Conservation (phyloP, 768 basidiomycete genomes). For the Leccinum barrowsii region DNA sequence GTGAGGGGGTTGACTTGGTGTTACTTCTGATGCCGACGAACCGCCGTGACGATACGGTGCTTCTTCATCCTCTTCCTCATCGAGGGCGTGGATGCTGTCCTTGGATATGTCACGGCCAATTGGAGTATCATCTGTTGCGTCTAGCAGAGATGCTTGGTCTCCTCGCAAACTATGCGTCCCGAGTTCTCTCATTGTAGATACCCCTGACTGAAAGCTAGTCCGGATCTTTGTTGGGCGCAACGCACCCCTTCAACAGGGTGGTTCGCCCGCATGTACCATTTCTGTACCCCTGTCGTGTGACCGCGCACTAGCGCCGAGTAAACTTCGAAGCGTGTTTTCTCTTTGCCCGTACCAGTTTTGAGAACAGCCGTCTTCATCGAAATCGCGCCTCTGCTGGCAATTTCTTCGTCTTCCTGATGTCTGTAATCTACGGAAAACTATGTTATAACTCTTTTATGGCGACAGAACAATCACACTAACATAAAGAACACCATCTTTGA, state of each 20-base stretch:
- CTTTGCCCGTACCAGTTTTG: slow-evolving; percentile 45
- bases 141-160: slow-evolving; percentile 24
- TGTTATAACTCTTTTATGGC: not conserved
- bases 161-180: slow-evolving; percentile 23
- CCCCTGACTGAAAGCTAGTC: slow-evolving; percentile 31
- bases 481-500: slow-evolving; percentile 81
- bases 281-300: slow-evolving; percentile 47
- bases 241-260: slow-evolving; percentile 73
- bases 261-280: slow-evolving; percentile 81
- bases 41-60: slow-evolving; percentile 40
- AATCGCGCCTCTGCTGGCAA: slow-evolving; percentile 84
- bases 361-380: slow-evolving; percentile 77
- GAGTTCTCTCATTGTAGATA: slow-evolving; percentile 22
- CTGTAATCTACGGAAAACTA: slow-evolving; percentile 55
- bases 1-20: slow-evolving; percentile 50
- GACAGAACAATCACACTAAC: slow-evolving; percentile 40
- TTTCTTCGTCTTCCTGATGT: slow-evolving; percentile 84
- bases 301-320: slow-evolving; percentile 55
- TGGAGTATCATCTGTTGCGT: slow-evolving; percentile 17
- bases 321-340: slow-evolving; percentile 81
- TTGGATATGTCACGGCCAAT: slow-evolving; percentile 8
- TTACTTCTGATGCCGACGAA: slow-evolving; percentile 43
- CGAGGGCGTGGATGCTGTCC: slow-evolving; percentile 25
- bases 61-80: slow-evolving; percentile 28
- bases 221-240: slow-evolving; percentile 28